Percentiles rank a stretch among this genome's conserved stretches.
These are phyloP conservation scores for Botryotinia globosa DNA, from an alignment of 2,329 filamentous ascomycete genomes.

Conservation along the genomic window DNA sequence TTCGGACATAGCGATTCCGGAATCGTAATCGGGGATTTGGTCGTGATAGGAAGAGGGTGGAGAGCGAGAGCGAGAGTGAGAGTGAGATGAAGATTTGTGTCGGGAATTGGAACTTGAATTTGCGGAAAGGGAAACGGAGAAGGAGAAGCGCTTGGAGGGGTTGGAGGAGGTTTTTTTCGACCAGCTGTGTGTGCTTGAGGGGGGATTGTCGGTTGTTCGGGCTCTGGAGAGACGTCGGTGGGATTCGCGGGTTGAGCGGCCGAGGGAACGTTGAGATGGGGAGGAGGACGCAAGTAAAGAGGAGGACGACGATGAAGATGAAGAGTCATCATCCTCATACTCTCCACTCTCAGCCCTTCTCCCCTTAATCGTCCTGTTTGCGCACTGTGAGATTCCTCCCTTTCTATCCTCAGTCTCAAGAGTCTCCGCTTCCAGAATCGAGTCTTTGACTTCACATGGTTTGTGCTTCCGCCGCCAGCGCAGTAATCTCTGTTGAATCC, in stretches of 20 bases:
- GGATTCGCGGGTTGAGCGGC: neutral
- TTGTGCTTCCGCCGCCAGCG: neutral
- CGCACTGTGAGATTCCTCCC: neutral
- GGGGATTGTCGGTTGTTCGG: neutral
- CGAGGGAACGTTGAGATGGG: neutral
- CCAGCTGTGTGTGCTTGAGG: neutral
- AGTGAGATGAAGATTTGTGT: neutral
- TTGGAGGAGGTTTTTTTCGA: neutral
- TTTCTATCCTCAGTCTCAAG: neutral
- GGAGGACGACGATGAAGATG: neutral
- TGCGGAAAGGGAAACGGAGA: neutral
- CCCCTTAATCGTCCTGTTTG: neutral
- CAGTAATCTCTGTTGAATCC: neutral
- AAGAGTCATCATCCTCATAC: neutral
- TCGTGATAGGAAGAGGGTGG: neutral
- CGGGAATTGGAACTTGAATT: neutral
- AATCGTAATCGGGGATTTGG: neutral
- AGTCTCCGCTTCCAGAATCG: neutral
- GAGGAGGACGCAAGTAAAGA: neutral
- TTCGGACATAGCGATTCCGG: neutral
- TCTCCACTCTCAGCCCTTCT: no score
- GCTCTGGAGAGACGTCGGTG: neutral
- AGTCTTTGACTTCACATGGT: neutral
- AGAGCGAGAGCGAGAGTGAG: neutral
- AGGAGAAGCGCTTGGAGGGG: neutral